Conservation (phyloP, 192 early-diverging fungal genomes). For the Pilaira anomala region DNA sequence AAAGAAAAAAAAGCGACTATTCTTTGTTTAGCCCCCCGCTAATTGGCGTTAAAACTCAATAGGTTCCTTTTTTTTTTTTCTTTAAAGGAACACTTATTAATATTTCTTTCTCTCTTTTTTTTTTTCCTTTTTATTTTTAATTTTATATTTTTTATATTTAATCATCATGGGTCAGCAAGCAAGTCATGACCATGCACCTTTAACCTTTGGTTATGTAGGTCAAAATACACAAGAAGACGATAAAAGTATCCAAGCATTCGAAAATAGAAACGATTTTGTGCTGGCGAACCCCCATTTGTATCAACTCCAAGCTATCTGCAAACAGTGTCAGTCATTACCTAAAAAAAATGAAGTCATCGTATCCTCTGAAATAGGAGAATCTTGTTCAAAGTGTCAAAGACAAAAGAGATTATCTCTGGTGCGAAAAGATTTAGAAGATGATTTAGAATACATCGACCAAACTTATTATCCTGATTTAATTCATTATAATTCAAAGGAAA, state of each 20-base stretch:
- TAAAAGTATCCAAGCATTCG: neutral
- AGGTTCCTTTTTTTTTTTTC: no score
- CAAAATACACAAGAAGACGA: neutral
- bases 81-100: no score
- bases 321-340: neutral
- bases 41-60: no score
- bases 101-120: no score
- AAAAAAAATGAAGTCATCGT: neutral
- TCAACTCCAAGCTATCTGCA: slow-evolving; percentile 9
- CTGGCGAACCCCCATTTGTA: slow-evolving; percentile 20
- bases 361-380: neutral
- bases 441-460: slow-evolving; percentile 31
- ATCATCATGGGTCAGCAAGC: slow-evolving; percentile 11
- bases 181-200: slow-evolving; percentile 17
- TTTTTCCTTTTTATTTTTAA: no score
- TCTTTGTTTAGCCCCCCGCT: no score
- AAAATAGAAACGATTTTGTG: slow-evolving; percentile 3
- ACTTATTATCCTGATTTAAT: slow-evolving; percentile 25
- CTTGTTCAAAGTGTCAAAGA: slow-evolving; percentile 6
- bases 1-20: no score
- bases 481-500: slow-evolving; percentile 14
- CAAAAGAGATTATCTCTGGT: slow-evolving; percentile 14
- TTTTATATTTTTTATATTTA: no score
- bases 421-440: slow-evolving; percentile 15
- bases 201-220: slow-evolving; percentile 16